Conservation (phyloP, 2,329 filamentous ascomycete species). For the Aschersonia sp. region DNA sequence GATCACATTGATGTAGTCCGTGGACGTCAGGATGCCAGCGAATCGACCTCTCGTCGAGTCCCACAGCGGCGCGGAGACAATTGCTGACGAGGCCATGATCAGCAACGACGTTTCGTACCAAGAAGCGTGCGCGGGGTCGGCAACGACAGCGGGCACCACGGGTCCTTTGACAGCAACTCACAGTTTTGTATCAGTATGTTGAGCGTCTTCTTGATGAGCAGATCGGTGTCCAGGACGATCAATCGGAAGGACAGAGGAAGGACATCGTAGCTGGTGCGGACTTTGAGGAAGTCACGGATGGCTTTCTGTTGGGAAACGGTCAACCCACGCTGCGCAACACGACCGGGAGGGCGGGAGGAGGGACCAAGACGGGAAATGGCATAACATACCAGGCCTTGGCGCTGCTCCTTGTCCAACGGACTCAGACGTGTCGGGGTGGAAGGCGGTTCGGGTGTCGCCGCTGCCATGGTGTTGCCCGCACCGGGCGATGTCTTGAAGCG, state of each 20-base stretch:
- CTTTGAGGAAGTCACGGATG: constrained; percentile 90
- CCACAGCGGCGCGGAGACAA: constrained; percentile 95
- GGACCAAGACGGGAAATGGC: neutral
- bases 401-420: constrained; percentile 60
- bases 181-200: constrained; percentile 94
- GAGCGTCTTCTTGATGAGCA: constrained; percentile 93
- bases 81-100: constrained; percentile 42
- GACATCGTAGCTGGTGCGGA: constrained; percentile 95
- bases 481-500: constrained; percentile 21
- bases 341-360: neutral
- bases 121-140: neutral
- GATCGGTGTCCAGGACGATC: constrained; percentile 86
- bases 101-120: neutral
- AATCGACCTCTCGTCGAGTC: constrained; percentile 88
- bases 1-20: constrained; percentile 96
- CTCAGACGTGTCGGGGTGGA: constrained; percentile 24
- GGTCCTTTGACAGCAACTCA: constrained; percentile 21
- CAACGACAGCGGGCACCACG: neutral
- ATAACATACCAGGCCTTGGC: constrained; percentile 53
- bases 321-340: constrained; percentile 1
- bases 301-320: constrained; percentile 46
- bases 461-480: constrained; percentile 16
- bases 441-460: constrained; percentile 7
- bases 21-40: constrained; percentile 85
- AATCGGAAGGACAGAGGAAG: constrained; percentile 90